Conservation (phyloP, 2,329 filamentous ascomycete species). For the Diaporthe australafricana region DNA sequence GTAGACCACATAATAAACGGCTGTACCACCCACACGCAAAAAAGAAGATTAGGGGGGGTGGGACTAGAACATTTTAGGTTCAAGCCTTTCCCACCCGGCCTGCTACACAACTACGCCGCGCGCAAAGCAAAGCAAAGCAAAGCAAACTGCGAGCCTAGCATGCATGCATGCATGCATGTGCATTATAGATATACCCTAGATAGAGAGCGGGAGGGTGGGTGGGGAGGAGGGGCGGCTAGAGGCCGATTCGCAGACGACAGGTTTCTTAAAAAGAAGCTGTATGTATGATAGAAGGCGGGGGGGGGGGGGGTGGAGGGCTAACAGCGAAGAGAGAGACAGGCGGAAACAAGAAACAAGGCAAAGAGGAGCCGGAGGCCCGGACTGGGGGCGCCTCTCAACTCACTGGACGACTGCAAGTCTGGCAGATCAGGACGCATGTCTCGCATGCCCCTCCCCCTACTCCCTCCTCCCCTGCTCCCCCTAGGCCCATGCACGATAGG, state of each 20-base stretch:
- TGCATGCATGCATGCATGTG: too few species aligned
- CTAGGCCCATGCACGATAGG: conserved; percentile 2
- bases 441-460: conserved; percentile 3
- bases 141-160: too few species aligned
- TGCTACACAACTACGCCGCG: too few species aligned
- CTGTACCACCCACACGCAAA: background rate
- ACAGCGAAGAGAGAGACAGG: background rate
- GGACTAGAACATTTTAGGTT: background rate
- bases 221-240: background rate
- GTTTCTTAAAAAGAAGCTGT: background rate
- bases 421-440: conserved; percentile 27
- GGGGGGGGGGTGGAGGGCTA: background rate
- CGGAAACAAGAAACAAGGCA: background rate
- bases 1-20: conserved; percentile 23
- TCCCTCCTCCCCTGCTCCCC: background rate
- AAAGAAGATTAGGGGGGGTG: background rate
- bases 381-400: background rate
- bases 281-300: background rate
- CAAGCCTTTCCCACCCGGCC: too few species aligned
- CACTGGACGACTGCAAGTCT: conserved; percentile 19
- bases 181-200: background rate
- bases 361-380: background rate
- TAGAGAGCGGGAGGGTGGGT: background rate
- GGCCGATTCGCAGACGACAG: conserved; percentile 19
- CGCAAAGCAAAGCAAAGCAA: too few species aligned